Evolutionary conservation across 306 rosid species (phyloP).

Genomic region (Malus domestica): DNA sequence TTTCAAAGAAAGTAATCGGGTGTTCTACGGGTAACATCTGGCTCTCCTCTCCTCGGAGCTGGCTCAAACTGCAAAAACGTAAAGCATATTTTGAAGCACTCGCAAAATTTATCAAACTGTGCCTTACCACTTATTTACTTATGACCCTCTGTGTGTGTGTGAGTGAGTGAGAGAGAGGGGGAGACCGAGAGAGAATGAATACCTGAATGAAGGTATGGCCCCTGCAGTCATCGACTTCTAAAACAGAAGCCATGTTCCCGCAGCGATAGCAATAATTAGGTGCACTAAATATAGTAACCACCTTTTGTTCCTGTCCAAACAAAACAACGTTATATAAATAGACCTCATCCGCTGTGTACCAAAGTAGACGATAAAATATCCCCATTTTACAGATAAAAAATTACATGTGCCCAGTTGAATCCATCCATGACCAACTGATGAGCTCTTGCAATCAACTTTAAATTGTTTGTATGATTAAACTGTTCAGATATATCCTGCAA

Average conservation of each 20-base stretch:
- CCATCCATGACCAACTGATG: slow-evolving; percentile 99
- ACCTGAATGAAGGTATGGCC: slow-evolving; percentile 98
- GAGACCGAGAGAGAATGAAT: slow-evolving; percentile 2
- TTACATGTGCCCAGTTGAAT: slow-evolving; percentile 99
- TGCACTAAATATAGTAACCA: slow-evolving; percentile 96
- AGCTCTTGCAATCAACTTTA: slow-evolving; percentile 98
- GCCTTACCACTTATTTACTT: not conserved
- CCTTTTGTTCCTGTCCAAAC: slow-evolving; percentile 92
- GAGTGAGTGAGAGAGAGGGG: not conserved
- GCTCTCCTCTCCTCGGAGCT: slow-evolving; percentile 99
- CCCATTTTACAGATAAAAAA: slow-evolving; percentile 6
- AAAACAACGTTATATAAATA: slow-evolving; percentile 21
- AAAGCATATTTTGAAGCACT: slow-evolving; percentile 14
- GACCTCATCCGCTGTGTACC: not conserved
- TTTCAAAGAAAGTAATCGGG: slow-evolving; percentile 90
- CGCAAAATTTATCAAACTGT: not conserved
- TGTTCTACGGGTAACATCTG: slow-evolving; percentile 97
- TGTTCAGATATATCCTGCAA: slow-evolving; percentile 97
- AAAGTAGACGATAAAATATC: slow-evolving; percentile 12
- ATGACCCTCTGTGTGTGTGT: not conserved
- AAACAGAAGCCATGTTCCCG: slow-evolving; percentile 99
- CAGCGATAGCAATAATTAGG: slow-evolving; percentile 99
- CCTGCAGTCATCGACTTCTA: slow-evolving; percentile 97
- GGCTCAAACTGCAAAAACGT: slow-evolving; percentile 80
- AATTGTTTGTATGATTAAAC: slow-evolving; percentile 85